phyloP scores from a whole-genome alignment of 805 yeast genomes.

The Danielia oregonensis region DNA sequence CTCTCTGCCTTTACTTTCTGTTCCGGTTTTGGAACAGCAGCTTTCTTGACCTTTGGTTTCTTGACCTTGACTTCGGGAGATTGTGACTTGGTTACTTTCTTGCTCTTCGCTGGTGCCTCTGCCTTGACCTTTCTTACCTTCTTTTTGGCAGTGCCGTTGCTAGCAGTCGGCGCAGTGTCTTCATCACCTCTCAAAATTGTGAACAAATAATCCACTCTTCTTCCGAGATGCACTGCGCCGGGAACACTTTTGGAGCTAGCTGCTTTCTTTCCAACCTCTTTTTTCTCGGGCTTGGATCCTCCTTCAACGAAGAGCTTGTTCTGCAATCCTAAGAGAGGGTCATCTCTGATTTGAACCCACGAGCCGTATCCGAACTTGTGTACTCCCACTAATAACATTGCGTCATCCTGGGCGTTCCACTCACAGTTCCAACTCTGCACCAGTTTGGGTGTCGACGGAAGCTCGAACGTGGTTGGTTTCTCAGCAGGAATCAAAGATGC shows the following conservation, averaged over 20 bases:
- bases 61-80: constrained; percentile 18
- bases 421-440: constrained; percentile 90
- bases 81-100: constrained; percentile 13
- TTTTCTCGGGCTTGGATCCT: constrained; percentile 12
- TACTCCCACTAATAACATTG: constrained; percentile 82
- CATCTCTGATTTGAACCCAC: constrained; percentile 93
- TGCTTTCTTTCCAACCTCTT: constrained; percentile 7
- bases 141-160: constrained; percentile 11
- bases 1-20: constrained; percentile 17
- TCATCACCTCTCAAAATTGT: constrained; percentile 62
- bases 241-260: constrained; percentile 62
- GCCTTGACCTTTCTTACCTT: constrained; percentile 17
- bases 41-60: constrained; percentile 11
- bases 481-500: constrained; percentile 49
- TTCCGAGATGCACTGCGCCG: constrained; percentile 84
- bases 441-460: constrained; percentile 64
- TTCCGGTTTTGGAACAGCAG: constrained; percentile 10
- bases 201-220: constrained; percentile 87
- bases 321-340: constrained; percentile 82
- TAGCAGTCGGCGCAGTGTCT: constrained; percentile 16
- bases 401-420: constrained; percentile 83
- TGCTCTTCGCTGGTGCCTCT: constrained; percentile 15
- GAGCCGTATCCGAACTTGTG: constrained; percentile 93
- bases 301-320: constrained; percentile 73
- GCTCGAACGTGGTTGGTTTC: constrained; percentile 56